Evolutionary conservation across 495 filamentous ascomycete genomes (phyloP), one percentile per base, ranked within the genome.

Genomic region (Aspergillus carlsbadensis): DNA sequence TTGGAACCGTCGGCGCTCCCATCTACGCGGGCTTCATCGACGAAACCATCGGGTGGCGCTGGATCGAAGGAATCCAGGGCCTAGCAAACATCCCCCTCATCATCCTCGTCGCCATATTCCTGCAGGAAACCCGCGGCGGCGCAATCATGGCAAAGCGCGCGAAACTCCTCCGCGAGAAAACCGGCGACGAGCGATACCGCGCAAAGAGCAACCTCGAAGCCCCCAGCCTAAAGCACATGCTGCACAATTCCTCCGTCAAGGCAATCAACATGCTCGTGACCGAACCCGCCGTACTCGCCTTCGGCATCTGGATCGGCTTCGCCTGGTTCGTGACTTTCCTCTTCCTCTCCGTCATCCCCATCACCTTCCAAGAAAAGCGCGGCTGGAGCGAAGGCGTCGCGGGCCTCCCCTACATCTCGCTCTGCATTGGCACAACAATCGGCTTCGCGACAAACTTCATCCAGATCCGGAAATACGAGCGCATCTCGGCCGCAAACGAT

Each of bases 31-130:
- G 89, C 37, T 90, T 86, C 70, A 72, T 92, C 20, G 78, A 81
- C 31, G 82, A 88, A 55, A 78, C 80, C 10, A 71, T 77, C 1
- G 87, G 87, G 57, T 93, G 89, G 89, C 75, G 88, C 54, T 93
- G 89, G 88, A 73, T 92, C 5, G 90, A 91, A 69, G 90, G 87
- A 80, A 84, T 91, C 57, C 87, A 90, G 56, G 77, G 89, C 8
- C 87, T 91, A 49, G 66, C 88, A 83, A 52, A 89, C 80, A 43
- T 84, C 84, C 63, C 83, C 82, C 53, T 81, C 70, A 59, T 77
- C 2, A 59, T 86, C 18, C 37, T 70, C 17, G 81, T 81, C 45
- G 42, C 57, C 82, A 56, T 79, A 26, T 76, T 78, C 46, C 76
- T 89, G n/a, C 76, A 76, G 37, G 91, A 96, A 63, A 92, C 88